A percentile compares a stretch with the other conserved stretches of the same genome.
Conservation (phyloP, 2,329 filamentous ascomycete genomes). For the Fusarium sp. region DNA sequence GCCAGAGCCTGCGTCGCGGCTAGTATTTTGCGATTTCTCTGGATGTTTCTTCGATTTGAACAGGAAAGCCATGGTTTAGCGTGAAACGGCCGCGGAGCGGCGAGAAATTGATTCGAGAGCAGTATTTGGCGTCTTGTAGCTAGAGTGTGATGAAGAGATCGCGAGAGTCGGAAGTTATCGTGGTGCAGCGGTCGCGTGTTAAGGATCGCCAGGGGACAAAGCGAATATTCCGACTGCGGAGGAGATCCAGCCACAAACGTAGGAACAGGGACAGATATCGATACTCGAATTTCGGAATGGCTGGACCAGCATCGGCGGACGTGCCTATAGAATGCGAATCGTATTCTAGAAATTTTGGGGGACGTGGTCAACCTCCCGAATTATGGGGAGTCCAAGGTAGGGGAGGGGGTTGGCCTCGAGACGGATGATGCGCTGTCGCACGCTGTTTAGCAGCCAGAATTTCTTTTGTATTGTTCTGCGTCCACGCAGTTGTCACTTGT, state of each 20-base stretch:
- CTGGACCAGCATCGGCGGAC: conserved; percentile 58
- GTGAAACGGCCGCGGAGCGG: conserved; percentile 55
- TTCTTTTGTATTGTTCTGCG: conserved; percentile 35
- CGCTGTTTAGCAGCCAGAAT: conserved; percentile 32
- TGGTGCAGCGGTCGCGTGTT: conserved; percentile 40
- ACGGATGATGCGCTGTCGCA: conserved; percentile 41
- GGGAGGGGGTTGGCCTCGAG: conserved; percentile 43
- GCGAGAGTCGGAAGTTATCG: conserved; percentile 11
- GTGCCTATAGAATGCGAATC: conserved; percentile 45
- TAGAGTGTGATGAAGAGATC: conserved; percentile 20
- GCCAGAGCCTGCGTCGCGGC: conserved; percentile 65
- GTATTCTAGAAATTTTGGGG: conserved; percentile 46
- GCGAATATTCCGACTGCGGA: conserved; percentile 29
- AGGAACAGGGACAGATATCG: conserved; percentile 49
- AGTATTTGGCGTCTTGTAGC: conserved; percentile 31
- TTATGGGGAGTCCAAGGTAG: conserved; percentile 42
- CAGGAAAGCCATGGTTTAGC: conserved; percentile 78
- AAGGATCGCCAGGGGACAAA: conserved; percentile 31
- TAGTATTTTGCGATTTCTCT: conserved; percentile 66
- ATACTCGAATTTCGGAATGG: conserved; percentile 57
- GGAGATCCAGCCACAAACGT: conserved; percentile 46
- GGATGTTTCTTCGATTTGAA: conserved; percentile 86
- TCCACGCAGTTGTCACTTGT: conserved; percentile 27
- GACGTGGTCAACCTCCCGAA: conserved; percentile 53
- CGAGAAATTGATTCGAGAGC: conserved; percentile 38